Base-by-base conservation (phyloP, 2,329 filamentous ascomycete genomes). In the Aspergillus fijiensis region DNA sequence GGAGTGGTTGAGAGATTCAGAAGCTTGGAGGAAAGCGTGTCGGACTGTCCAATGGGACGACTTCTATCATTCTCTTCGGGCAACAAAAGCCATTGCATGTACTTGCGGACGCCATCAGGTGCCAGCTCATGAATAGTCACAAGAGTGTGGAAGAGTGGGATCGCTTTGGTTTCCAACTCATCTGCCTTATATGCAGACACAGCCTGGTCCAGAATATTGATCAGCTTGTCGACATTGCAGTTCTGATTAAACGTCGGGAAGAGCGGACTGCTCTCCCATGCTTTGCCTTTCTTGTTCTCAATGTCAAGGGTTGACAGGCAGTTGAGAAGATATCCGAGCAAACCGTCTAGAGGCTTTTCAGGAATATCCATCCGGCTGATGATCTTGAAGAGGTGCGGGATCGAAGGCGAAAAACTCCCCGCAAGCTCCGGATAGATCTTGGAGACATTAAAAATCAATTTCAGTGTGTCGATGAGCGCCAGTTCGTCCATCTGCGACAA, bases 381-480 rank as follows among this genome's bases (percentile, higher is more conserved):
- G 19, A 97, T 84, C 49, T 85, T 84, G 59, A 93, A 80, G 29
- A 98, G 85, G 60, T 87, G 82, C 11, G 87, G 83, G 48, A 96
- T 83, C 2, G 89, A 86, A 23, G 84, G 79, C 1, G 86, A 86
- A 70, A 97, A 96, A 0, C 81, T 77, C 0, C 80, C 73, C 4
- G 79, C 76, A 27, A 88, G 81, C 48, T 87, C 82, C 4, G 87
- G 85, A 69, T 88, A 89, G 69, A 88, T 87, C 68, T 93, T 88
- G 1, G 89, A 90, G 56, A 96, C 82, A 74, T 97, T 97, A 81
- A 96, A 98, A 55, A 96, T 78, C 47, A 98, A 82, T 71, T 96
- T 97, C 53, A 95, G 79, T 0, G 90, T 94, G 74, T 98, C 94
- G 9, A 82, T 83, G 42, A 98, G 81, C 0, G 93, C 92, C 85